phyloP scores from a whole-genome alignment of 805 yeast species.

The Candida arabinofermentans region DNA sequence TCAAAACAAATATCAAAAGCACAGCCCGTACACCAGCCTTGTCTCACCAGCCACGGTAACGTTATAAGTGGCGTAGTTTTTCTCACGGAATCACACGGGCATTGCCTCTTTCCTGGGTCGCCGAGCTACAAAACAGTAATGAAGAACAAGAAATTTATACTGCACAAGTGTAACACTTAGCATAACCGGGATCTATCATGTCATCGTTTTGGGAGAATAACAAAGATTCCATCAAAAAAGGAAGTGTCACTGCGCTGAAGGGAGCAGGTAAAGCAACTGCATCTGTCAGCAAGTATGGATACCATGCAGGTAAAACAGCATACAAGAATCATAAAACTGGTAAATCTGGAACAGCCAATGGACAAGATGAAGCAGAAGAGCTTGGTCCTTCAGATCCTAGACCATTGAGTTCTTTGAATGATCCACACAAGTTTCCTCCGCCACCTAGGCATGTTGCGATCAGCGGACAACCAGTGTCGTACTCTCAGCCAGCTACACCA shows the following conservation, averaged over 20 bases:
- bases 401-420: conserved; percentile 19
- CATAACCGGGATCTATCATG: not conserved
- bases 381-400: conserved; percentile 10
- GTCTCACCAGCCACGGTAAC: not conserved
- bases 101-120: too few species aligned
- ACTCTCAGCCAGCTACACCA: conserved; percentile 16
- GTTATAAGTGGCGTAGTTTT: too few species aligned
- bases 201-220: conserved; percentile 44
- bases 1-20: not conserved
- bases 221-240: conserved; percentile 48
- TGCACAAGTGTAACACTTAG: too few species aligned
- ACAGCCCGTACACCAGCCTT: not conserved
- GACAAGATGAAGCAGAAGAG: conserved; percentile 13
- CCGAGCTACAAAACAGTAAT: too few species aligned
- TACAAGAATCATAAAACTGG: conserved; percentile 38
- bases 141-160: too few species aligned
- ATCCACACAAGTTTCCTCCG: conserved; percentile 35
- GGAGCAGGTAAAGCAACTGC: conserved; percentile 51
- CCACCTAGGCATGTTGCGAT: conserved; percentile 25
- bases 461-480: conserved; percentile 17
- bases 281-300: conserved; percentile 44
- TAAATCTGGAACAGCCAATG: conserved; percentile 20
- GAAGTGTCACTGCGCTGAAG: conserved; percentile 43
- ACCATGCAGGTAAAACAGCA: conserved; percentile 41
- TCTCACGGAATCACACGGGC: too few species aligned